These are phyloP conservation scores for Monosporascus ibericus DNA, from an alignment of 2,329 filamentous ascomycete genomes.

Conservation along the genomic window DNA sequence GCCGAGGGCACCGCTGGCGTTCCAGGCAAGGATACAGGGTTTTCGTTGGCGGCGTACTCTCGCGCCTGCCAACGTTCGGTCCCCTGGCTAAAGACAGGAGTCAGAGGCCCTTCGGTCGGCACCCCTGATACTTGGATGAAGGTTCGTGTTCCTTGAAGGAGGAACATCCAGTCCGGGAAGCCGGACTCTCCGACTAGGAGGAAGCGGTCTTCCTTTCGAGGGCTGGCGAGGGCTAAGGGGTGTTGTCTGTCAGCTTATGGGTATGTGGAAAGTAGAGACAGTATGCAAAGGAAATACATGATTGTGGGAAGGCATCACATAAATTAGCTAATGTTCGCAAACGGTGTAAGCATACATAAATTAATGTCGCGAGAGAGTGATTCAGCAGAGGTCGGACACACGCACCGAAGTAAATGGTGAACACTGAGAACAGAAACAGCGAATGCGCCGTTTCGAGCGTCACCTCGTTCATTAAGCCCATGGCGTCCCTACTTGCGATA, in stretches of 20 bases:
- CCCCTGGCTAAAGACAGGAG: constrained; percentile 7
- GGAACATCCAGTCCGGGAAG: constrained; percentile 20
- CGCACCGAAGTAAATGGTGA: constrained; percentile 10
- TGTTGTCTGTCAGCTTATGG: too few relatives aligned
- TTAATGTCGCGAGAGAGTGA: too few relatives aligned
- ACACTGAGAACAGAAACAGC: constrained; percentile 10
- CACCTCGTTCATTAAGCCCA: constrained; percentile 3
- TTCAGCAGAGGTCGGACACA: too few relatives aligned
- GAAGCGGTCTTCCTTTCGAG: constrained; percentile 6
- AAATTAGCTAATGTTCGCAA: too few relatives aligned
- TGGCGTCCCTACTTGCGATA: constrained; percentile 5
- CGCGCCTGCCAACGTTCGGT: not conserved
- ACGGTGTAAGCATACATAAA: too few relatives aligned
- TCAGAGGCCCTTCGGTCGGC: not conserved
- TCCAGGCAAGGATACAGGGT: not conserved
- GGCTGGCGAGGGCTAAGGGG: constrained; percentile 4
- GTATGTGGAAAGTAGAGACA: too few relatives aligned
- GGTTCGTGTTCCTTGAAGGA: constrained; percentile 9
- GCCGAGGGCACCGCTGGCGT: too few relatives aligned
- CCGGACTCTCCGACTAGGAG: constrained; percentile 9
- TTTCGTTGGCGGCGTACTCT: not conserved
- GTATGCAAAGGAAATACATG: too few relatives aligned
- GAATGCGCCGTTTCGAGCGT: constrained; percentile 1
- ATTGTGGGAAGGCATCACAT: too few relatives aligned
- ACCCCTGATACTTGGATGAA: constrained; percentile 1